Conservation (phyloP, 352 stramenopile species). For the Pythium phragmitis region DNA sequence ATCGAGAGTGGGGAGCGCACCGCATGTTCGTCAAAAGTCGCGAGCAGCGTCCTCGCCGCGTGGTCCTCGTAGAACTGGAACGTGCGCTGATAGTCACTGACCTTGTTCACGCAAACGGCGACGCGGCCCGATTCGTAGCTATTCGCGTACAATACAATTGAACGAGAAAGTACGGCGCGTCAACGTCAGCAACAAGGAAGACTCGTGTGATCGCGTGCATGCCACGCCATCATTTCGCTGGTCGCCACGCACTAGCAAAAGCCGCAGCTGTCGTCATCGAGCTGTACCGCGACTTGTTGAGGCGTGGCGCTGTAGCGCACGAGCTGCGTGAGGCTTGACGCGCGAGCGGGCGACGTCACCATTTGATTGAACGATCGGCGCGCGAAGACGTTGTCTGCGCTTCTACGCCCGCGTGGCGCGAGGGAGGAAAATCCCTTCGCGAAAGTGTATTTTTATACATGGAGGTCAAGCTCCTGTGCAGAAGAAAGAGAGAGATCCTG, state of each 20-base stretch:
- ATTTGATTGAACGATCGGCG: constrained; percentile 4
- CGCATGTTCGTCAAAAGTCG: constrained; percentile 67
- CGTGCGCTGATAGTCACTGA: constrained; percentile 59
- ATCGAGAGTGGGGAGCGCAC: constrained; percentile 24
- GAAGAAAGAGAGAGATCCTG: neutral
- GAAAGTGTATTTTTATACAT: constrained; percentile 8
- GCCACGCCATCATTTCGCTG: constrained; percentile 1
- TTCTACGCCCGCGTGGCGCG: neutral
- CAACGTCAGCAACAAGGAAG: neutral
- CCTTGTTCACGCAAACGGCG: constrained; percentile 67
- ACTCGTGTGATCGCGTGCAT: neutral
- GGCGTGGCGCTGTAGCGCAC: constrained; percentile 35
- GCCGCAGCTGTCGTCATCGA: constrained; percentile 58
- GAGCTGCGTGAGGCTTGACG: constrained; percentile 21
- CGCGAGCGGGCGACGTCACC: neutral
- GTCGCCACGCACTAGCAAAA: constrained; percentile 64
- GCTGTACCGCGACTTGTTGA: constrained; percentile 46
- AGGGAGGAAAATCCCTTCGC: neutral
- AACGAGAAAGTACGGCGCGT: constrained; percentile 1
- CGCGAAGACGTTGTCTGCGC: neutral
- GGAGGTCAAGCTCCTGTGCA: neutral
- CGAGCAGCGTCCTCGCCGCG: constrained; percentile 48
- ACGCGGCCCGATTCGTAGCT: constrained; percentile 69
- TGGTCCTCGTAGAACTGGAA: constrained; percentile 79
- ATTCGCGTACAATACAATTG: neutral